Base-by-base conservation (phyloP, 2,329 filamentous ascomycete genomes). In the Rutstroemia sp. region DNA sequence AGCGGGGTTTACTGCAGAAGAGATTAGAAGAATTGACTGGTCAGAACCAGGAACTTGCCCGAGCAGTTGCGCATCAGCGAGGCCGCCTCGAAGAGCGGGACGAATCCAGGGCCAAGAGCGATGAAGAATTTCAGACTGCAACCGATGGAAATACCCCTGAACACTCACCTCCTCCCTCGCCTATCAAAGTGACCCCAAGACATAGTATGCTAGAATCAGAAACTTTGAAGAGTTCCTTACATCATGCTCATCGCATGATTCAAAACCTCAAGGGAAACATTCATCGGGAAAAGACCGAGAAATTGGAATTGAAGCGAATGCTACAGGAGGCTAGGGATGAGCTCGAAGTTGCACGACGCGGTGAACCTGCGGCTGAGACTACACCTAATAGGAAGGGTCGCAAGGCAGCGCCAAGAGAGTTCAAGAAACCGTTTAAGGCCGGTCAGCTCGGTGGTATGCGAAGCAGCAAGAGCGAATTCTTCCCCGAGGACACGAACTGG, bases 251-350 rank as follows among this genome's bases (percentile, higher is more conserved):
- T 71, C 84, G 92, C 57, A 96, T 95, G 74, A 96, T 99, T 58
- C 92, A 97, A 70, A 95, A 90, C 66, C 82, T 97, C 64, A 91
- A 95, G 72, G 91, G 88, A 70, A 95, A 92, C 66, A 88, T 97
- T 48, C 92, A 99, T 71, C 88, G 94, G 36, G 94, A 99, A 72
- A 99, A 97, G 83, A 96, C 92, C 0, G 94, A 99, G 72, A 99
- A 96, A 77, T 82, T 97, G 27, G 94, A 99, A 72, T 81, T 97
- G 54, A 92, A 90, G 73, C 88, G 92, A 58, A 89, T 99, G 81
- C 82, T 97, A 30, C 92, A 97, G 73, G 94, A 99, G 67, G 87
- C 92, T 23, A 85, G 92, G 38, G 94, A 99, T 69, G 94, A 99
- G 67, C 75, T 99, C 27, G 94, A 88, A 67, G 52, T 55, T 10